Evolutionary conservation across 371 early-diverging fungal genomes (phyloP).

Genomic region (Choanephora cucurbitarum): DNA sequence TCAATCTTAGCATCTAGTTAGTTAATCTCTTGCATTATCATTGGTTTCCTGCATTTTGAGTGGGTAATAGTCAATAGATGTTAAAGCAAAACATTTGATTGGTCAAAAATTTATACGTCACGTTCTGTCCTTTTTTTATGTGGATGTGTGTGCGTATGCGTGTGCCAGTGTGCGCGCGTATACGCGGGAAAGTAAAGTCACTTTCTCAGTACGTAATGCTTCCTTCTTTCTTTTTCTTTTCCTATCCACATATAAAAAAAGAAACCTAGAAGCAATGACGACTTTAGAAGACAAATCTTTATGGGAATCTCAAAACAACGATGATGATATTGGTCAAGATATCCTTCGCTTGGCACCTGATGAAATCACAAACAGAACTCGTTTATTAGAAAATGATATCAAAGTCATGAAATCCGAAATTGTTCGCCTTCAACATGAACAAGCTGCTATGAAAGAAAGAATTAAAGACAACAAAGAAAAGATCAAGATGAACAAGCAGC

Average conservation of each 20-base stretch:
- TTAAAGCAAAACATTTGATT: no score
- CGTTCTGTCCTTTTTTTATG: no score
- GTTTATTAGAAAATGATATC: conserved; percentile 96
- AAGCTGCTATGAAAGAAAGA: conserved; percentile 84
- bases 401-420: conserved; percentile 94
- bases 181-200: no score
- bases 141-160: no score
- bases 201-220: not conserved
- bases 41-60: no score
- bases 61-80: no score
- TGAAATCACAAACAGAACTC: conserved; percentile 89
- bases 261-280: conserved; percentile 39
- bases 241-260: conserved; percentile 2
- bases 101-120: no score
- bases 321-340: conserved; percentile 86
- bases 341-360: conserved; percentile 87
- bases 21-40: no score
- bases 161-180: not conserved
- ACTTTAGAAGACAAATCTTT: conserved; percentile 71
- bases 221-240: conserved; percentile 1
- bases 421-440: conserved; percentile 87
- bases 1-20: no score
- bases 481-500: conserved; percentile 98
- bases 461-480: conserved; percentile 99
- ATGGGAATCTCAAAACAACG: conserved; percentile 60